Base-by-base conservation (phyloP, 345 rosid species). In the Rhizophora mangle region DNA sequence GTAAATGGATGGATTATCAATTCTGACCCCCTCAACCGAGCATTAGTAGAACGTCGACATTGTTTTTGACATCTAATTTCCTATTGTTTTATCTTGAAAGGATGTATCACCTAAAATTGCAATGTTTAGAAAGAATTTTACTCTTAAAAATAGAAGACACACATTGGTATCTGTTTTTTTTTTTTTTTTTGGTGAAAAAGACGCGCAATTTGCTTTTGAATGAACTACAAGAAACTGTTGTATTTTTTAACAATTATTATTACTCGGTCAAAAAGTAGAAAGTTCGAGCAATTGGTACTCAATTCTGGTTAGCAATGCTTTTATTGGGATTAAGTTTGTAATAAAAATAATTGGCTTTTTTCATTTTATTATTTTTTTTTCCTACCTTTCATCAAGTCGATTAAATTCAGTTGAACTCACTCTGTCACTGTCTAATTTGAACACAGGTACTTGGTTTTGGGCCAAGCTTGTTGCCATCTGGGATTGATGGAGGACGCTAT, bases 401-500 rank as follows among this genome's bases (percentile, higher is more conserved):
- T 43, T 43, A 43, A 22, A 30, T 20, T 22, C 20, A 16, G 43
- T 73, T 11, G 49, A 60, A 53, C 27, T 43, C 9, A 70, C 22
- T 7, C 54, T 15, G 53, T 56, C 36, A 63, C 19, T 61, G 4
- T 62, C 32, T 1, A 16, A 46, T 26, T 60, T 6, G 19, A 43
- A 43, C 10, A 2, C 81, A 95, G 99, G 85, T 95, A 90, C 74
- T 71, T 81, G 74, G 87, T 92, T 47, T 69, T 92, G 52, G 99
- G 99, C n/a, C 93, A 91, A 81, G 99, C 97, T 7, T 95, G 99
- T 67, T 84, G 90, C 78, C 92, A 95, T 65, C 80, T 95, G 1
- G 99, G 99, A 39, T 80, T 95, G 7, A 88, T 95, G 97, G 99
- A 95, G 83, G 99, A 95, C 76, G 97, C 99, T 1, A 85, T 95